phyloP scores from a whole-genome alignment of 176 grass and related monocot genomes.

The Chrysopogon serrulatus region DNA sequence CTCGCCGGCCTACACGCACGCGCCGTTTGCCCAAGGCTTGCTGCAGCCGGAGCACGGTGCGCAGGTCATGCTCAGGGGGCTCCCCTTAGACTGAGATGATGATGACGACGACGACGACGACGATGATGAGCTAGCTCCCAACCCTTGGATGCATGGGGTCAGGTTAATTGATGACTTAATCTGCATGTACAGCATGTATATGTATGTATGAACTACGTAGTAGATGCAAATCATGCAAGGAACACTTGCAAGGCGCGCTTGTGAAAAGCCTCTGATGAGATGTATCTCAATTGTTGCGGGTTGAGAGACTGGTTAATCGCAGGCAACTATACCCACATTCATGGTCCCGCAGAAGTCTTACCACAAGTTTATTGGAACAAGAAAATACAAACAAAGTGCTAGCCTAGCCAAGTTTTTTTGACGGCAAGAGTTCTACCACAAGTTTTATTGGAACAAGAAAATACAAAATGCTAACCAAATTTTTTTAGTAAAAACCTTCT shows the following conservation, averaged over 20 bases:
- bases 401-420: no score
- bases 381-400: neutral
- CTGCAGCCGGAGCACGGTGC: conserved; percentile 73
- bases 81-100: no score
- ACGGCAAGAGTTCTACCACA: no score
- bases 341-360: neutral
- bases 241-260: neutral
- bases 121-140: neutral
- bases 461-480: neutral
- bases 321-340: neutral
- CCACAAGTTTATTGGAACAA: no score
- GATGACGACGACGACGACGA: no score
- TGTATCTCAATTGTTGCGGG: neutral
- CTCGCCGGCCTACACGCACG: conserved; percentile 63
- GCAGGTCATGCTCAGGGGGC: conserved; percentile 41
- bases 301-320: neutral
- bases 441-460: neutral
- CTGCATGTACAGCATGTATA: conserved; percentile 29
- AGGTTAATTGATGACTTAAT: neutral
- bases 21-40: conserved; percentile 30
- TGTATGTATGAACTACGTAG: neutral
- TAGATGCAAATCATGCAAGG: neutral
- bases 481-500: no score
- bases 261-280: neutral
- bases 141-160: neutral